Evolutionary conservation across 2,329 filamentous ascomycete species (phyloP).

Genomic region (Metarhizium brunneum): DNA sequence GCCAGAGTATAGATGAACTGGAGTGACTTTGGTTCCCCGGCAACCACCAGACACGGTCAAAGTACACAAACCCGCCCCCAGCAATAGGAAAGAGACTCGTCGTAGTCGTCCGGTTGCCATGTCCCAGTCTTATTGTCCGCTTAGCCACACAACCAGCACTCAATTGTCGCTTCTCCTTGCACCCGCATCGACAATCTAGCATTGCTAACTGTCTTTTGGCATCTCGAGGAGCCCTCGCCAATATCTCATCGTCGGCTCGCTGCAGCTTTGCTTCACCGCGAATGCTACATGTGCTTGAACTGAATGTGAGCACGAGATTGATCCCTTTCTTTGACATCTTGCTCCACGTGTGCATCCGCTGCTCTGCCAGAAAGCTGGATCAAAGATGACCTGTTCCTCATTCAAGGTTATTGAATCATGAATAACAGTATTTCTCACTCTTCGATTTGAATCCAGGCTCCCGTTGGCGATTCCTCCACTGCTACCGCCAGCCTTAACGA

Average conservation of each 20-base stretch:
- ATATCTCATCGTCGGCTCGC: background rate
- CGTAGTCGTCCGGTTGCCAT: constrained; percentile 8
- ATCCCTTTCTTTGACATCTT: background rate
- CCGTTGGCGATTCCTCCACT: background rate
- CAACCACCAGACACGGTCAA: constrained; percentile 17
- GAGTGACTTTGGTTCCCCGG: constrained; percentile 11
- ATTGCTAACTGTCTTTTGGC: constrained; percentile 18
- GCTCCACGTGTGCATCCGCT: background rate
- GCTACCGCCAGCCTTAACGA: background rate
- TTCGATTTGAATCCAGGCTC: background rate
- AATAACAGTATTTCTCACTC: background rate
- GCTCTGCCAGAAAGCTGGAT: background rate
- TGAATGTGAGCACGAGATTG: constrained; percentile 13
- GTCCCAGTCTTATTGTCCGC: background rate
- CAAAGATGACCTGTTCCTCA: background rate
- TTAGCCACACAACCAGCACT: background rate
- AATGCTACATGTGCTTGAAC: constrained; percentile 17
- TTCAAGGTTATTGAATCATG: background rate
- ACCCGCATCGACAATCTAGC: constrained; percentile 12
- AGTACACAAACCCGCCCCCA: constrained; percentile 24
- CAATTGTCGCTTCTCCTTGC: constrained; percentile 7
- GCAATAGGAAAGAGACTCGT: constrained; percentile 5
- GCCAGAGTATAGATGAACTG: background rate
- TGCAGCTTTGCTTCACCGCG: constrained; percentile 11
- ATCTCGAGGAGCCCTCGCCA: background rate